Percentiles rank a stretch among this genome's conserved stretches.
Evolutionary conservation across 192 early-diverging fungal species (phyloP).

Genomic region (Chytriomyces sp.): DNA sequence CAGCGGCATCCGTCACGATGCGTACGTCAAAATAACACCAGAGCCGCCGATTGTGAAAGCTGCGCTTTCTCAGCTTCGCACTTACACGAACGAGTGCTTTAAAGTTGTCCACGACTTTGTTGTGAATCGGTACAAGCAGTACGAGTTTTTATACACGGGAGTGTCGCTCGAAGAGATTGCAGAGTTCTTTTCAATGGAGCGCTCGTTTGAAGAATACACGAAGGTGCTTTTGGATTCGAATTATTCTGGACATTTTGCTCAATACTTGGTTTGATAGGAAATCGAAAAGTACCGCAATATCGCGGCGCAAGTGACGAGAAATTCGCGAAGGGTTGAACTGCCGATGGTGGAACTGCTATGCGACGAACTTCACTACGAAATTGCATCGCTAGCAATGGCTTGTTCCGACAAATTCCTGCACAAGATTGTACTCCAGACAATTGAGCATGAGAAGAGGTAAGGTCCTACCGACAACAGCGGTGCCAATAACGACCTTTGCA

Average conservation of each 20-base stretch:
- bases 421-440: conserved; percentile 57
- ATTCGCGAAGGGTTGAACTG: conserved; percentile 52
- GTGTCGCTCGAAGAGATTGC: conserved; percentile 41
- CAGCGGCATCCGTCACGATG: conserved; percentile 23
- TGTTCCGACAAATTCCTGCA: conserved; percentile 52
- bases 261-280: conserved; percentile 42
- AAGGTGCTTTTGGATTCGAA: conserved; percentile 31
- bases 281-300: conserved; percentile 58
- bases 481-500: conserved; percentile 20
- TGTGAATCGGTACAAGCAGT: conserved; percentile 47
- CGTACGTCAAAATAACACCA: conserved; percentile 37
- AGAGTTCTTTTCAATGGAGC: conserved; percentile 52
- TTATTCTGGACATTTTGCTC: not conserved
- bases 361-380: conserved; percentile 57
- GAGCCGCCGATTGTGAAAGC: conserved; percentile 45
- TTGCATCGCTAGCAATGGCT: conserved; percentile 47
- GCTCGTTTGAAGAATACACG: conserved; percentile 61
- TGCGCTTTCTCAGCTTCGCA: conserved; percentile 37
- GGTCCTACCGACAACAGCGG: not conserved
- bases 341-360: conserved; percentile 59
- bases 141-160: conserved; percentile 46
- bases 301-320: conserved; percentile 45
- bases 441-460: conserved; percentile 56
- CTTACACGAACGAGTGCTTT: conserved; percentile 51
- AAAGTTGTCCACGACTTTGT: conserved; percentile 54